Evolutionary conservation across 164 flowering plant species (phyloP), one percentile per base, ranked within the genome.

Genomic region (Saururus chinensis): DNA sequence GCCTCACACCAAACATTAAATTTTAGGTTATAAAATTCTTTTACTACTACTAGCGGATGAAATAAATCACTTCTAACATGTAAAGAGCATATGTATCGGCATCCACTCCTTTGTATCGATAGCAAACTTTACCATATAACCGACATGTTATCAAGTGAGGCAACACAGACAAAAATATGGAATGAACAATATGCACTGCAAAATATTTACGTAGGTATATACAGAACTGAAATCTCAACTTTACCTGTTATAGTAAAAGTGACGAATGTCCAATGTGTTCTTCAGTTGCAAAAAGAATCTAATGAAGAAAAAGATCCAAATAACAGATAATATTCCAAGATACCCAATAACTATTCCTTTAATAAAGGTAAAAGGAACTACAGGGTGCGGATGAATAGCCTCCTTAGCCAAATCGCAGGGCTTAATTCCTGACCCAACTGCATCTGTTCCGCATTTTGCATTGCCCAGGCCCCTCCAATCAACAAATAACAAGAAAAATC

Each of bases 381-480:
- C 73, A 26, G 99, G 99, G 65, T 91, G 95, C 64, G 66, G 67
- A 70, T 83, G 87, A 65, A 95, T 77, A 62, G 96, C 96, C 72
- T 91, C 97, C 69, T 86, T 80, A 42, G 85, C 77, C 68, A 95
- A 81, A 80, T 95, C 96, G 67, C 99, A 95, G 1, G 93, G 95
- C 74, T 84, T 88, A 52, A 74, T 86, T 65, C 99, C 99, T 53
- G 97, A 91, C 68, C 83, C 97, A 68, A 91, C 93, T 9, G 99
- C 99, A 75, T 87, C 92, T 75, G 91, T 88, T 59, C 99, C 99
- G 77, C 99, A 95, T 72, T 91, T 91, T 16, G 91, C 96, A 73
- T 88, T 91, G 57, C 83, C 84, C 24, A 95, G 89, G 58, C 97
- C 96, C 77, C 79, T 73, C 97, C 97, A 95, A 78, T 95, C 97